Evolutionary conservation across 2,329 filamentous ascomycete species (phyloP), one percentile per base, ranked within the genome.

Genomic region (Diaporthe destruens): DNA sequence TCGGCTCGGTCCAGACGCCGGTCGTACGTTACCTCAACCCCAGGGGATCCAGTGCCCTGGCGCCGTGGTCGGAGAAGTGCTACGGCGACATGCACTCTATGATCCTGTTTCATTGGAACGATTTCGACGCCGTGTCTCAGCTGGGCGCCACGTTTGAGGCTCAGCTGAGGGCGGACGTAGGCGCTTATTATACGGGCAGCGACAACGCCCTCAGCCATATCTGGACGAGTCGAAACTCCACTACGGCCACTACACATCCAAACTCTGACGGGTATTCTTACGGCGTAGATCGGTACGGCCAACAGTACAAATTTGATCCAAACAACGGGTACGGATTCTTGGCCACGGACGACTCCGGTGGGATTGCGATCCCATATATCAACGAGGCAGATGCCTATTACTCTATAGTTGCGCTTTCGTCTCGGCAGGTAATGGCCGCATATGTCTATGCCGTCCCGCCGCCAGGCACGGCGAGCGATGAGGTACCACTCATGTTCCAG

Each of bases 381-480:
- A 90, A 91, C 76, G 85, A 89, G 70, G 93, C 91, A 23, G 93
- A 92, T 4, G 91, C 92, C 0, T 87, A 90, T 63, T 91, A 92
- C 76, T 94, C 94, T 75, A 94, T 95, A 71, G 90, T 93, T n/a
- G 90, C 93, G 2, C 85, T 96, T 47, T 93, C 92, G 72, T 93
- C 93, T 44, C 89, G 94, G 63, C 94, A 96, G 79, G 92, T 94
- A 9, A 86, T 96, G 79, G 94, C 93, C 14, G 94, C 92, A 4
- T 94, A 92, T 18, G 90, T 90, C 75, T 94, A 95, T 81, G 87
- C 92, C 12, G 89, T 93, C 66, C 92, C 93, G 39, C 88, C 91
- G 3, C 88, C 69, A 3, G 55, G 36, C 32, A 34, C 42, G 8
- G 54, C 49, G 8, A 68, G 44, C n/a, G 39, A 29, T 6, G 56